Base-by-base conservation (phyloP, 2,329 filamentous ascomycete species). In the Fusarium coffeatum region DNA sequence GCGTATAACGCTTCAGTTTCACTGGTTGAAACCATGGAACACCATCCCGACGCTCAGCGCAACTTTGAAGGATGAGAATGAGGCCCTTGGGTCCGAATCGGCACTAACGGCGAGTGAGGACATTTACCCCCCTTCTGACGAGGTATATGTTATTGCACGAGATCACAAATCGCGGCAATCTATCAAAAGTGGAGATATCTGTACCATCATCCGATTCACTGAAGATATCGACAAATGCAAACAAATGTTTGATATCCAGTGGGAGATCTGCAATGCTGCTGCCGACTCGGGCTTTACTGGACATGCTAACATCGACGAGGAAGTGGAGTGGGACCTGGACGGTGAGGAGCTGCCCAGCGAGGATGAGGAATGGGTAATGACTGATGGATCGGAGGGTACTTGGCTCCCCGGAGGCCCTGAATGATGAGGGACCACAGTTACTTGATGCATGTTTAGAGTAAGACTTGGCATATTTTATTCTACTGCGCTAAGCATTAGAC, bases 41-140 rank as follows among this genome's bases (percentile, higher is more conserved):
- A 27, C 7, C 11, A 11, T 27, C 9, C 27, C 3, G 8, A 18
- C 1, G 8, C 15, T 4, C 5, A 9, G 10, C 5, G 32, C 16
- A 18, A 34, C 32, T 10, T 5, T 34, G 0, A 3, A 34, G 2
- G 16, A 34, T 18, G 32, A 18, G 0, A 6, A 6, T 3, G 2
- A 34, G 16, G 18, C n/a, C n/a, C n/a, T n/a, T n/a, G n/a, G n/a
- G n/a, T n/a, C n/a, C n/a, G n/a, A n/a, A n/a, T n/a, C n/a, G n/a
- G n/a, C n/a, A n/a, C n/a, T n/a, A n/a, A n/a, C n/a, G n/a, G n/a
- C 32, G 6, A 1, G 32, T 5, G 32, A 34, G 1, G 32, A 18
- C 32, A 34, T 18, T 18, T 34, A 34, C 8, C 8, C 32, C 16
- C 8, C 32, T 8, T 5, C 2, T 2, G 8, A 34, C 5, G 32